Evolutionary conservation across 257 asterid species (phyloP).

Genomic region (Salvia splendens): DNA sequence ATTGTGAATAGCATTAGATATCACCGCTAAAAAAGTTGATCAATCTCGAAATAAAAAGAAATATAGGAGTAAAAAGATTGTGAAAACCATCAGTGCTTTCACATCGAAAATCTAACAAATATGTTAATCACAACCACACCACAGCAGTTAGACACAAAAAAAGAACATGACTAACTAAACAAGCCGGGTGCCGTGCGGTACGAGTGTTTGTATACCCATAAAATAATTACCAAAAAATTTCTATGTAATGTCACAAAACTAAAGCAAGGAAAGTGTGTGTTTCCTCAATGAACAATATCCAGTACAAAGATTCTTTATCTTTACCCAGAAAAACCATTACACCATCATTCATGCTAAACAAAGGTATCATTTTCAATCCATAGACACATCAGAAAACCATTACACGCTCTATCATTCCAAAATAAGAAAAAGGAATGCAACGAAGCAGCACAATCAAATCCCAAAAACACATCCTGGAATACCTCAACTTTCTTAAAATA

Average conservation of each 20-base stretch:
- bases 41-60: neutral
- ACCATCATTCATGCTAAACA: neutral
- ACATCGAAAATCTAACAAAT: neutral
- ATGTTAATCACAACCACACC: neutral
- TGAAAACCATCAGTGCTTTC: neutral
- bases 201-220: neutral
- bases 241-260: neutral
- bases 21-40: constrained; percentile 2
- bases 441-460: neutral
- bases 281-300: neutral
- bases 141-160: neutral
- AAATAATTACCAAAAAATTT: neutral
- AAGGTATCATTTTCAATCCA: neutral
- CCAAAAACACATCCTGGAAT: neutral
- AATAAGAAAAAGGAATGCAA: neutral
- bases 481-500: constrained; percentile 17
- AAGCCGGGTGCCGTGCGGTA: neutral
- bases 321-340: neutral
- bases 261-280: neutral
- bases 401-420: neutral
- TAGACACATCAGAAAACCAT: neutral
- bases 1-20: neutral
- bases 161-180: too few relatives aligned
- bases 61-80: neutral
- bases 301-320: constrained; percentile 3